Base-by-base conservation (phyloP, 768 basidiomycete genomes). In the Terana coerulea region DNA sequence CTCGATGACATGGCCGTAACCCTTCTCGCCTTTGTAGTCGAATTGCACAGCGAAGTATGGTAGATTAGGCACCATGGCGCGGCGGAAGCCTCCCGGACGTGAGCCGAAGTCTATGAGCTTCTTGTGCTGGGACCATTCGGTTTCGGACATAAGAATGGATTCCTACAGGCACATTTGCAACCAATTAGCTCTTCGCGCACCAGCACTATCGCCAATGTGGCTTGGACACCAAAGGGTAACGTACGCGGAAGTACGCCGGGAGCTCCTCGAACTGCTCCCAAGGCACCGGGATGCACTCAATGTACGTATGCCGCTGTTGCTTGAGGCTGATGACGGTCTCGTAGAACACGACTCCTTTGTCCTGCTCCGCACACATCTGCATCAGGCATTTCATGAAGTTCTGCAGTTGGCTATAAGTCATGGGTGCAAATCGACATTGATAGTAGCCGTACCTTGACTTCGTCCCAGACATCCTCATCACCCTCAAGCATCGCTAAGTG, bases 1-100 rank as follows among this genome's bases (percentile, higher is more conserved):
- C 67, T 99, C 97, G 54, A 99, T 97, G 55, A 99, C 91, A 68
- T 99, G 97, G 0, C 97, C 97, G 64, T 93, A 99, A 2, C 97
- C 97, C 63, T 91, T 93, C 69, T 98, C 94, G 22, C 97, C 94
- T 62, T 95, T 98, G 69, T 98, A 78, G 69, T 99, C 97, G 67
- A 95, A 99, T 60, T 95, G 94, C 6, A 98, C 90, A 91, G 95
- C 95, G 62, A 99, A 99, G 69, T 99, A 99, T 1, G 97, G 97
- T 26, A 99, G 72, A 62, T 98, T 97, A 2, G 95, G 85, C 10
- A 99, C 95, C 88, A 99, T 90, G 22, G 91, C 84, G 0, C 95
- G 80, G 35, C 95, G 77, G 75, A 98, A 98, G 3, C 95, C 95
- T 15, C 95, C 95, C 1, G 92, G 90, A 3, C 92, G 76, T 8